Evolutionary conservation across 495 filamentous ascomycete species (phyloP).

Genomic region (Cercophora sp.): DNA sequence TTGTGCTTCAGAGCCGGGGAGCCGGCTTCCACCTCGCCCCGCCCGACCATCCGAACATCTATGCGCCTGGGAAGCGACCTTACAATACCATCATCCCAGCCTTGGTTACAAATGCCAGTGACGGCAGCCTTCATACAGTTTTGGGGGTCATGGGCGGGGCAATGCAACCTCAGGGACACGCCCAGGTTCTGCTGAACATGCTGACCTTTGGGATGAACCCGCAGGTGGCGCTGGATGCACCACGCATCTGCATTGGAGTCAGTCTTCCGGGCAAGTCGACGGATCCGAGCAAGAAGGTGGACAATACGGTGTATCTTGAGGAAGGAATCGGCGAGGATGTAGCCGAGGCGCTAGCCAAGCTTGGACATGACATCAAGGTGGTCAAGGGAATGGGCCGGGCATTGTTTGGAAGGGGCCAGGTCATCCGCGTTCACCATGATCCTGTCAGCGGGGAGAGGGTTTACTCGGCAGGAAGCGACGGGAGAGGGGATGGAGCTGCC

Average conservation of each 20-base stretch:
- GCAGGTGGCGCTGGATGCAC: conserved; percentile 77
- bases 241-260: conserved; percentile 68
- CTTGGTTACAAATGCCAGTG: conserved; percentile 59
- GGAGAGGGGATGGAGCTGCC: conserved; percentile 72
- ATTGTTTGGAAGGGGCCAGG: conserved; percentile 75
- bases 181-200: conserved; percentile 81
- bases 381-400: conserved; percentile 58
- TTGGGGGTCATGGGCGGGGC: conserved; percentile 88
- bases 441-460: conserved; percentile 59
- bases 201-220: conserved; percentile 69
- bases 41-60: conserved; percentile 59
- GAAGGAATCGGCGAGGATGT: conserved; percentile 65
- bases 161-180: conserved; percentile 89
- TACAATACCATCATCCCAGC: conserved; percentile 90
- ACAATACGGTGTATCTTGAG: conserved; percentile 57
- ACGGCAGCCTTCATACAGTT: conserved; percentile 58
- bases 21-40: conserved; percentile 62
- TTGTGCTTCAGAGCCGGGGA: conserved; percentile 78
- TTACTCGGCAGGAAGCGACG: conserved; percentile 73
- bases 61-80: conserved; percentile 68
- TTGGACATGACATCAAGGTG: conserved; percentile 66
- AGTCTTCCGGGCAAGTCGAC: conserved; percentile 41
- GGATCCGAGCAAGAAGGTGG: conserved; percentile 25
- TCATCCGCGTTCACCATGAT: conserved; percentile 55
- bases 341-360: conserved; percentile 50